Evolutionary conservation across 208 protist genomes (phyloP).

Genomic region (Leishmania mexicana): DNA sequence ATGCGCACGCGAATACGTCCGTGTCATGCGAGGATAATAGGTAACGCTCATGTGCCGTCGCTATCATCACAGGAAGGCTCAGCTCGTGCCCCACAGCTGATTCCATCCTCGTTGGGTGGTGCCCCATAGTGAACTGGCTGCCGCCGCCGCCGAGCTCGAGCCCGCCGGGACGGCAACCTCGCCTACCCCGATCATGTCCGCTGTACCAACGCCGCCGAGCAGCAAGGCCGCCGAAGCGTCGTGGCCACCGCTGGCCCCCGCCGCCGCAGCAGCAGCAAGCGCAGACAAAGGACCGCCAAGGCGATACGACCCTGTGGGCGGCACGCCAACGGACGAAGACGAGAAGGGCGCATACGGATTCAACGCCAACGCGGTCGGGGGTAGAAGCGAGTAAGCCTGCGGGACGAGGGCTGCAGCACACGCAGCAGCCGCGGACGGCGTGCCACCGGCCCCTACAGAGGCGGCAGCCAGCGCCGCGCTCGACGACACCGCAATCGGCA

Average conservation of each 20-base stretch:
- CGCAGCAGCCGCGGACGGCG: background rate
- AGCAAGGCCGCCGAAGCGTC: background rate
- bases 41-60: background rate
- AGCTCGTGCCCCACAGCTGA: constrained; percentile 32
- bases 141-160: constrained; percentile 20
- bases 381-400: background rate
- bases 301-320: background rate
- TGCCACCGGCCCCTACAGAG: background rate
- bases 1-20: background rate
- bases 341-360: background rate
- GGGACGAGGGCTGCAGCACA: background rate
- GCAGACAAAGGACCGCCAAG: background rate
- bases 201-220: constrained; percentile 3
- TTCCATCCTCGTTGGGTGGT: constrained; percentile 39
- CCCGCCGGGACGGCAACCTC: background rate
- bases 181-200: background rate
- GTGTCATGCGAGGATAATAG: background rate
- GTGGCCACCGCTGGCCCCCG: background rate
- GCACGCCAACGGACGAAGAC: background rate
- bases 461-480: background rate
- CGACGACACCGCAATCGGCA: constrained; percentile 10
- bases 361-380: background rate
- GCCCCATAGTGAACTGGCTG: constrained; percentile 33
- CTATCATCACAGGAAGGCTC: background rate
- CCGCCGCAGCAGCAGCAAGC: background rate